Conservation (phyloP, 495 filamentous ascomycete genomes). For the Neurospora terricola region DNA sequence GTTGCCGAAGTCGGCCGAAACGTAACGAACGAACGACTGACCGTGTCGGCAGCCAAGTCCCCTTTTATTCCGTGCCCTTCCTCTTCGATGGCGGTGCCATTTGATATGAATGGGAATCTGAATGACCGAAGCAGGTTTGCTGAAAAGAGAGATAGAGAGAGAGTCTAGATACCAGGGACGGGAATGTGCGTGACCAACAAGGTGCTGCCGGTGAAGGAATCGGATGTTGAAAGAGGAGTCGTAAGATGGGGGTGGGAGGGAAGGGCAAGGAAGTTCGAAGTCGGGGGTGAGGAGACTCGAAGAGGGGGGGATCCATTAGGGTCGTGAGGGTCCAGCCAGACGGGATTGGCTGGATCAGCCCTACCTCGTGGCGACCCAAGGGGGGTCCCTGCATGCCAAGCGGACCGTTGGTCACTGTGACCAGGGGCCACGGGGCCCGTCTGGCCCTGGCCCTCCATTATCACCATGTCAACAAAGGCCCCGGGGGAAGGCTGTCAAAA, state of each 20-base stretch:
- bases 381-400: neutral
- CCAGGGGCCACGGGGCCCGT: neutral
- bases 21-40: neutral
- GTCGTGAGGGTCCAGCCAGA: neutral
- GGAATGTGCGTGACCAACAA: neutral
- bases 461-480: neutral
- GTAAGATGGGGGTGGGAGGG: neutral
- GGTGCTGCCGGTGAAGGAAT: neutral
- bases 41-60: neutral
- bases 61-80: neutral
- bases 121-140: neutral
- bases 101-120: neutral
- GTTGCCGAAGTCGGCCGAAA: neutral
- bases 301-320: neutral
- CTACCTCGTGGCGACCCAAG: neutral
- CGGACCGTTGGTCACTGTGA: neutral
- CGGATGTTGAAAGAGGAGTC: neutral
- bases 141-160: neutral
- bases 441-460: neutral
- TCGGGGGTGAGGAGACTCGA: neutral
- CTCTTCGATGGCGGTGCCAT: neutral
- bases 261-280: neutral
- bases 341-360: neutral
- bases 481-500: neutral
- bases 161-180: neutral